Percentiles rank a stretch among this genome's conserved stretches.
phyloP scores from a whole-genome alignment of 176 grass and related monocot species.

The Triticum dicoccoides region DNA sequence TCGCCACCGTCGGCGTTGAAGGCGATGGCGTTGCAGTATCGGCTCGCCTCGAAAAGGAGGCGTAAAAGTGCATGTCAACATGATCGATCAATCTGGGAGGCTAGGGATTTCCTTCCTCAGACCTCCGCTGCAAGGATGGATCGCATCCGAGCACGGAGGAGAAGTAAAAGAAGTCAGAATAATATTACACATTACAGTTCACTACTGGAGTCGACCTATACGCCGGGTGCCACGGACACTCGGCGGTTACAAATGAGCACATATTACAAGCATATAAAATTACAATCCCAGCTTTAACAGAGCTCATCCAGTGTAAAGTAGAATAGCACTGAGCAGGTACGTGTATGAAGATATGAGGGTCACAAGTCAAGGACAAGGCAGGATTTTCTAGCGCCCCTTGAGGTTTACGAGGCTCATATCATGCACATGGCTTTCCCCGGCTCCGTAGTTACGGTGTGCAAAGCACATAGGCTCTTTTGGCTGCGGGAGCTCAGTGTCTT shows the following conservation, averaged over 20 bases:
- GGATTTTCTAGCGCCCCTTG: conserved; percentile 19
- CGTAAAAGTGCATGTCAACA: no score
- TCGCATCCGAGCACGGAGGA: no score
- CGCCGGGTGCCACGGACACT: no score
- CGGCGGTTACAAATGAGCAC: neutral
- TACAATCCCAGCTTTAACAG: neutral
- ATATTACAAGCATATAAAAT: neutral
- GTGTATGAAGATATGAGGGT: neutral
- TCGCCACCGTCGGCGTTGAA: no score
- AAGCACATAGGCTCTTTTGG: conserved; percentile 21
- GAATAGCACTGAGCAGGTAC: neutral
- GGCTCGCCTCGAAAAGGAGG: no score
- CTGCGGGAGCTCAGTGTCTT: neutral
- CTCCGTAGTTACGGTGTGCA: neutral
- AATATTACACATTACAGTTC: neutral
- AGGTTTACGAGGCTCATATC: neutral
- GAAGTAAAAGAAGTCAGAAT: no score
- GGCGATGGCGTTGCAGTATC: no score
- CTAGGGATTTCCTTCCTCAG: no score
- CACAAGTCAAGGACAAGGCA: neutral
- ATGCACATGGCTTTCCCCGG: neutral
- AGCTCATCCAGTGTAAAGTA: neutral
- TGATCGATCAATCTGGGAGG: no score
- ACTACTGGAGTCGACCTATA: no score
- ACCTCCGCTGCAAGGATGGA: no score